phyloP scores from a whole-genome alignment of 371 early-diverging fungal genomes.

The Mortierella sp. region DNA sequence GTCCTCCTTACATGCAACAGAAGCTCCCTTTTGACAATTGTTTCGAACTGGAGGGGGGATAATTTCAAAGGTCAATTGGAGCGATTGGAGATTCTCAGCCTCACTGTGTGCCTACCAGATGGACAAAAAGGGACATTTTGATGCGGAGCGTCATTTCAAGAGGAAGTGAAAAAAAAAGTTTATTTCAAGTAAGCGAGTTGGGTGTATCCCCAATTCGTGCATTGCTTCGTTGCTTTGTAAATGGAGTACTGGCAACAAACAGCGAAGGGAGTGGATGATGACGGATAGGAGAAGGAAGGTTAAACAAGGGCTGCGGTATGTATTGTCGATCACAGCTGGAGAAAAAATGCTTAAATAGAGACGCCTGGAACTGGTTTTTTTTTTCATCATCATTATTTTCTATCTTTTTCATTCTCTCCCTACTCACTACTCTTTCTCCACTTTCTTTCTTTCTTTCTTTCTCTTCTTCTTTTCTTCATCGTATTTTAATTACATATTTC shows the following conservation, averaged over 20 bases:
- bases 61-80: neutral
- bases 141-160: neutral
- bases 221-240: neutral
- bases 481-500: neutral
- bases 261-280: neutral
- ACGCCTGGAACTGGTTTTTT: neutral
- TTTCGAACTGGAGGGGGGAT: neutral
- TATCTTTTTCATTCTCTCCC: neutral
- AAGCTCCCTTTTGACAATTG: neutral
- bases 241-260: neutral
- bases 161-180: neutral
- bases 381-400: neutral
- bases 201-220: neutral
- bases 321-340: neutral
- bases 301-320: neutral
- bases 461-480: neutral
- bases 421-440: neutral
- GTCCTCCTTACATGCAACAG: neutral
- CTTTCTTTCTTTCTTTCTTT: too few relatives aligned
- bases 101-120: neutral
- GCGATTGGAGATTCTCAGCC: constrained; percentile 10
- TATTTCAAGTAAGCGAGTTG: neutral
- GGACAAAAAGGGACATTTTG: constrained; percentile 7
- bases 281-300: neutral
- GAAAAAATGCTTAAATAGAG: constrained; percentile 4